phyloP scores from a whole-genome alignment of 177 flowering plant species.

The Vitis hybrid region DNA sequence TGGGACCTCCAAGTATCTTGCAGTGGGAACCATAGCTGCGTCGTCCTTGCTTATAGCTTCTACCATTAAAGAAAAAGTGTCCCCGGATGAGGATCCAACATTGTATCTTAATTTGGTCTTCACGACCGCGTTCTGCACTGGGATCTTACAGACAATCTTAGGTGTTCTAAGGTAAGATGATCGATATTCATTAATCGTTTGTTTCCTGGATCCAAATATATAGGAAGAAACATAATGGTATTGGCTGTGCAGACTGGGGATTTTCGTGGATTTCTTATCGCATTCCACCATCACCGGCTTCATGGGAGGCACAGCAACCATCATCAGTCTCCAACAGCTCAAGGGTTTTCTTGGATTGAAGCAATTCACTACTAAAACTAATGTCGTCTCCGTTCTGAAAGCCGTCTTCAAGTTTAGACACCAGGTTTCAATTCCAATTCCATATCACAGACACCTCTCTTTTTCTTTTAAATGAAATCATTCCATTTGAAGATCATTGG shows the following conservation, averaged over 20 bases:
- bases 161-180: constrained; percentile 67
- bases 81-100: constrained; percentile 30
- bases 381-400: constrained; percentile 54
- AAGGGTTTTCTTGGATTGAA: constrained; percentile 73
- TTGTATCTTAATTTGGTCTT: constrained; percentile 62
- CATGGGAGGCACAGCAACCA: constrained; percentile 80
- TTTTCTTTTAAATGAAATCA: too few relatives aligned
- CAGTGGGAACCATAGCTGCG: constrained; percentile 84
- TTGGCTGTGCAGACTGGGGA: constrained; percentile 54
- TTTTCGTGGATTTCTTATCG: constrained; percentile 81
- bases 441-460: too few relatives aligned
- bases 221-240: background rate
- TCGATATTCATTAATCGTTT: background rate
- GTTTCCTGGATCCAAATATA: too few relatives aligned
- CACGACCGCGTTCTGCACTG: constrained; percentile 76
- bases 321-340: constrained; percentile 71
- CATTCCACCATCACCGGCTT: constrained; percentile 83
- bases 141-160: constrained; percentile 53
- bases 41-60: constrained; percentile 58
- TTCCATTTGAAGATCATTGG: too few relatives aligned
- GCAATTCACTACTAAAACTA: constrained; percentile 67
- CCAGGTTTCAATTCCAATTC: constrained; percentile 36
- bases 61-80: constrained; percentile 34
- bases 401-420: constrained; percentile 40
- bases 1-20: constrained; percentile 80